These are phyloP conservation scores for Pythium volutum DNA, from an alignment of 352 stramenopile species.

Conservation along the genomic window DNA sequence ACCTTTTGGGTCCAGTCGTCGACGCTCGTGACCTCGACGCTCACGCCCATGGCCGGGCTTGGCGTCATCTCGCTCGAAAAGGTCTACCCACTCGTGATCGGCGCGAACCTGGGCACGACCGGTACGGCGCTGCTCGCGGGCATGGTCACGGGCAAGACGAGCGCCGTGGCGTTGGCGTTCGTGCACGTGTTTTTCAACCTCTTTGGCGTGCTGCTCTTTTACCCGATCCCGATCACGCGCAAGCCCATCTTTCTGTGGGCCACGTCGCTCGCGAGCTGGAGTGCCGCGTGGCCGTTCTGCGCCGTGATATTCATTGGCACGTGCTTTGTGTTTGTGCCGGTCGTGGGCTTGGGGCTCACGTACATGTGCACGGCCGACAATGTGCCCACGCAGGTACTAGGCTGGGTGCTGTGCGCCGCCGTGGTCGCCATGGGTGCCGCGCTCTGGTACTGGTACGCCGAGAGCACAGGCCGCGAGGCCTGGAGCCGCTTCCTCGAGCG, in stretches of 20 bases:
- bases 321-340: slow-evolving; percentile 40
- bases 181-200: slow-evolving; percentile 93
- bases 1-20: slow-evolving; percentile 90
- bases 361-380: slow-evolving; percentile 29
- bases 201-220: slow-evolving; percentile 90
- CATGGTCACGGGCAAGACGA: slow-evolving; percentile 74
- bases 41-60: slow-evolving; percentile 87
- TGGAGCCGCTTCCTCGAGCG: slow-evolving; percentile 26
- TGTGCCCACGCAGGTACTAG: slow-evolving; percentile 11
- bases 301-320: slow-evolving; percentile 51
- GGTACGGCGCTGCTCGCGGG: slow-evolving; percentile 84
- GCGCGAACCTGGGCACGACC: slow-evolving; percentile 91
- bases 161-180: slow-evolving; percentile 86
- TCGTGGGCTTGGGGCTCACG: slow-evolving; percentile 23
- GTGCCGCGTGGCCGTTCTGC: slow-evolving; percentile 47
- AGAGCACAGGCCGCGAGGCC: slow-evolving; percentile 18
- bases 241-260: slow-evolving; percentile 72
- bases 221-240: slow-evolving; percentile 87
- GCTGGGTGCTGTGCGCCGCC: slow-evolving; percentile 19
- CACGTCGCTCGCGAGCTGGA: slow-evolving; percentile 59
- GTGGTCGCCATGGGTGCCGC: not conserved
- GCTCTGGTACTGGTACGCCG: slow-evolving; percentile 18
- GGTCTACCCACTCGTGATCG: slow-evolving; percentile 89
- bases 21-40: slow-evolving; percentile 88
- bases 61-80: slow-evolving; percentile 85